Evolutionary conservation across 75 land plant genomes (phyloP).

Genomic region (Pinus taeda): DNA sequence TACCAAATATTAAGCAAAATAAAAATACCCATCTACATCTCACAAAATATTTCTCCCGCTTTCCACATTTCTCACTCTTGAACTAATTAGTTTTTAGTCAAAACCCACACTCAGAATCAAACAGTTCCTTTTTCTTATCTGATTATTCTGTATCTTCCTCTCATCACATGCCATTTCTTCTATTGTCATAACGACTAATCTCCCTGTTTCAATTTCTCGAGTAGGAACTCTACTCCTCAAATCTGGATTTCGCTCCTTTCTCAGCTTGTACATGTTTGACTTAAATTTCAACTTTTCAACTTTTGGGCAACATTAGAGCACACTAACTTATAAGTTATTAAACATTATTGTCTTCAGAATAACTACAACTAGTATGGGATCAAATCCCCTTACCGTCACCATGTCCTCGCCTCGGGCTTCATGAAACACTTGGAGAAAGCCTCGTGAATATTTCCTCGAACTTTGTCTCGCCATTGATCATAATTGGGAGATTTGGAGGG

Average conservation of each 20-base stretch:
- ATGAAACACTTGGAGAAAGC: no score
- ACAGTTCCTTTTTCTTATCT: conserved; percentile 45
- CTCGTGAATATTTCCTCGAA: no score
- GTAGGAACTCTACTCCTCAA: conserved; percentile 31
- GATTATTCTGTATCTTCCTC: conserved; percentile 25
- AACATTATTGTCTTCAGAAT: conserved; percentile 12
- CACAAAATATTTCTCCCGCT: conserved; percentile 32
- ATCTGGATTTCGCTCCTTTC: conserved; percentile 36
- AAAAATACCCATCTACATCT: conserved; percentile 25
- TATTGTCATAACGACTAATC: conserved; percentile 16
- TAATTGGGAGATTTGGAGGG: not conserved
- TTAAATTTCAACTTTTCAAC: conserved; percentile 16
- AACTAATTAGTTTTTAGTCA: conserved; percentile 34
- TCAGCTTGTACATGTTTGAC: conserved; percentile 44
- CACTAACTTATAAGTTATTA: conserved; percentile 12
- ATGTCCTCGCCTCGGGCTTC: no score
- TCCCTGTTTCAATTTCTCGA: conserved; percentile 28
- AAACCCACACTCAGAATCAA: conserved; percentile 40
- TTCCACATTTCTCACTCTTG: conserved; percentile 37
- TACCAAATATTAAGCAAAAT: no score
- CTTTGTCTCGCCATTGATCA: no score
- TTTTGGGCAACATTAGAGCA: conserved; percentile 25
- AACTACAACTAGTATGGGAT: no score
- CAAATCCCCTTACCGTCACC: no score
- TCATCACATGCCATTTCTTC: conserved; percentile 56